Conservation (phyloP, 1,284 basidiomycete species). For the Cryptococcus sp. region DNA sequence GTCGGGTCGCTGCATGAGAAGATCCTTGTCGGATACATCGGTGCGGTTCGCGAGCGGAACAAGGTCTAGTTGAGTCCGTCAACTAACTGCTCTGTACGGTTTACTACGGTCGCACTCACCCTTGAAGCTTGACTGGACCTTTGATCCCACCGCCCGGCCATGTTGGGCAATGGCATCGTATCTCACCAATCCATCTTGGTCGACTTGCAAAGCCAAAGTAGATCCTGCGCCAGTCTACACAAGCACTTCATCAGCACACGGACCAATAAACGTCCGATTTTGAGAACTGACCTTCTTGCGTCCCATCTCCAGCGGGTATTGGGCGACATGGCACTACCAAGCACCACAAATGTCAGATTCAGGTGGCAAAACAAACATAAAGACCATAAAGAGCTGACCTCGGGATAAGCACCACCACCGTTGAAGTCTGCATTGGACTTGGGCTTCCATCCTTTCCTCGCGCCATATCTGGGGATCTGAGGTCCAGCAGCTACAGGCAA, state of each 20-base stretch:
- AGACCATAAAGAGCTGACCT: constrained; percentile 52
- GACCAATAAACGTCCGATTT: not conserved
- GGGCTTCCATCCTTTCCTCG: constrained; percentile 84
- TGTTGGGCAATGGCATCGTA: constrained; percentile 97
- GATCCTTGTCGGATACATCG: constrained; percentile 75
- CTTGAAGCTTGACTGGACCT: constrained; percentile 93
- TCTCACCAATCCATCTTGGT: constrained; percentile 91
- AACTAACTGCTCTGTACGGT: constrained; percentile 7
- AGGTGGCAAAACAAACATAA: not conserved
- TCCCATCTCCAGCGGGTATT: constrained; percentile 95
- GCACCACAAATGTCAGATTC: constrained; percentile 4
- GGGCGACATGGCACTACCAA: constrained; percentile 81
- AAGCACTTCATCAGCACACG: not conserved
- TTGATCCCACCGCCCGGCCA: constrained; percentile 81
- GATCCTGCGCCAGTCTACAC: constrained; percentile 79
- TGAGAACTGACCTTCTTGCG: constrained; percentile 73
- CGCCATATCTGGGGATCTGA: constrained; percentile 65
- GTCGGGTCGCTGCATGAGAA: constrained; percentile 83
- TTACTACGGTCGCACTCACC: constrained; percentile 34
- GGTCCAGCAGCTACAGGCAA: constrained; percentile 20
- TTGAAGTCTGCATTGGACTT: constrained; percentile 78
- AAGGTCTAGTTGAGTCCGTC: constrained; percentile 62
- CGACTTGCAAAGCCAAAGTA: constrained; percentile 93
- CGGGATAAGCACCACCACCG: constrained; percentile 93
- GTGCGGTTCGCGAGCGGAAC: constrained; percentile 88